Evolutionary conservation across 305 asterid species (phyloP).

Genomic region (Solanum chacoense): DNA sequence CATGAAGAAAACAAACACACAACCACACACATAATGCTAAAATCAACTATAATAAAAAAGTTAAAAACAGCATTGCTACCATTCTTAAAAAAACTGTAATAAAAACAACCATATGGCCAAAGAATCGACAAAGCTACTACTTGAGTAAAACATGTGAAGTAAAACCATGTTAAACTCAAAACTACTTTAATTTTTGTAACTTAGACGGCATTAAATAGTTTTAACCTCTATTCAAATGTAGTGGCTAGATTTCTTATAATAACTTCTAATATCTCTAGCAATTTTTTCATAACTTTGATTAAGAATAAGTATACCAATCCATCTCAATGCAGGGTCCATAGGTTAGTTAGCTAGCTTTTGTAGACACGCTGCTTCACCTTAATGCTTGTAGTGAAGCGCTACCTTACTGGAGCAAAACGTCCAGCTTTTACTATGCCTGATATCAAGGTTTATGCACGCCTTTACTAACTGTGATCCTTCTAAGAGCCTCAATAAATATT

Average conservation of each 20-base stretch:
- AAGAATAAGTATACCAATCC: background rate
- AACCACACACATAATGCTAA: background rate
- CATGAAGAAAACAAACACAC: background rate
- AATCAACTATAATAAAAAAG: background rate
- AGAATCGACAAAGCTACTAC: background rate
- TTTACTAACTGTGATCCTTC: background rate
- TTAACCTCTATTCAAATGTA: background rate
- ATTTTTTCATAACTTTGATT: background rate
- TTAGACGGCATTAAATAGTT: background rate
- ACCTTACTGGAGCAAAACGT: background rate
- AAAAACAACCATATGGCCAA: background rate
- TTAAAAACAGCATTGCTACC: background rate
- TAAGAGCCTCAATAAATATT: background rate
- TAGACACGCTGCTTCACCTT: background rate
- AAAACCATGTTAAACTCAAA: background rate
- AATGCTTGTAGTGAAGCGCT: background rate
- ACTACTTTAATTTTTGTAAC: background rate
- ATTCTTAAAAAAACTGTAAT: background rate
- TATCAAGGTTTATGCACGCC: background rate
- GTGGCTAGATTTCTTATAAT: background rate
- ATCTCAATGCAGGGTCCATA: background rate
- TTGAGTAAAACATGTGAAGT: background rate
- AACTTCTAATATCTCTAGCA: background rate
- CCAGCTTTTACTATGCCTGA: background rate
- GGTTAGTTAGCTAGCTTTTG: background rate